phyloP scores from a whole-genome alignment of 768 basidiomycete species.

The Amanita jacksonii region DNA sequence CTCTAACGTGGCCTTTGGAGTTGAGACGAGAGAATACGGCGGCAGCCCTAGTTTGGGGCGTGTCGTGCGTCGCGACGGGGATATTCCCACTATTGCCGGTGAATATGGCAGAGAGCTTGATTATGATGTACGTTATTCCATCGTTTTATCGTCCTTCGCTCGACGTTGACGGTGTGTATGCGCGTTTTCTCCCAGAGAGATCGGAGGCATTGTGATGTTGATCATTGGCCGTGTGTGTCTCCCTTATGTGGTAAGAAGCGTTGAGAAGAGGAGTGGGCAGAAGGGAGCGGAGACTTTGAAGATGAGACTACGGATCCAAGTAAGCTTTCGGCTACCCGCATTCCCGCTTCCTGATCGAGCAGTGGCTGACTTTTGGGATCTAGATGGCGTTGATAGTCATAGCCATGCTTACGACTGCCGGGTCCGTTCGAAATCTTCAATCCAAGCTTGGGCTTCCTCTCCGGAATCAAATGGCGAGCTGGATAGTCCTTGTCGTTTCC shows the following conservation, averaged over 20 bases:
- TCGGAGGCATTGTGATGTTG: slow-evolving; percentile 40
- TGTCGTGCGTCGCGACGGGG: slow-evolving; percentile 42
- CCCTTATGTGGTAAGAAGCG: slow-evolving; percentile 6
- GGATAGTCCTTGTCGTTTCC: slow-evolving; percentile 48
- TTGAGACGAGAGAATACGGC: slow-evolving; percentile 17
- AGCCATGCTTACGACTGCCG: slow-evolving; percentile 43
- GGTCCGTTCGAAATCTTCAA: slow-evolving; percentile 52
- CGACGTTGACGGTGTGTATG: not conserved
- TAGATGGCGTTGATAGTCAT: slow-evolving; percentile 27
- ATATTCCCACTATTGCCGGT: slow-evolving; percentile 68
- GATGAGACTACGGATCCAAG: slow-evolving; percentile 8
- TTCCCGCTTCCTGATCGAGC: not conserved
- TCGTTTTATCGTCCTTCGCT: not conserved
- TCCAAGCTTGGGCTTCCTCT: slow-evolving; percentile 58
- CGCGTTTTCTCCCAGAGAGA: slow-evolving; percentile 26
- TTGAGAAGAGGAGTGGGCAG: slow-evolving; percentile 4
- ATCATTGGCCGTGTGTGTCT: slow-evolving; percentile 19
- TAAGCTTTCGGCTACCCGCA: not conserved
- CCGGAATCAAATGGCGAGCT: slow-evolving; percentile 50
- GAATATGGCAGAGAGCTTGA: slow-evolving; percentile 56
- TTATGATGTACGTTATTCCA: slow-evolving; percentile 44
- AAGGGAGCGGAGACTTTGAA: not conserved
- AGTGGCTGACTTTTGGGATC: slow-evolving; percentile 22
- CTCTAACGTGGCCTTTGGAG: slow-evolving; percentile 39
- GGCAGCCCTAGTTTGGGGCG: slow-evolving; percentile 32